Conservation (phyloP, 495 filamentous ascomycete species). For the Tuber umbilicatum region DNA sequence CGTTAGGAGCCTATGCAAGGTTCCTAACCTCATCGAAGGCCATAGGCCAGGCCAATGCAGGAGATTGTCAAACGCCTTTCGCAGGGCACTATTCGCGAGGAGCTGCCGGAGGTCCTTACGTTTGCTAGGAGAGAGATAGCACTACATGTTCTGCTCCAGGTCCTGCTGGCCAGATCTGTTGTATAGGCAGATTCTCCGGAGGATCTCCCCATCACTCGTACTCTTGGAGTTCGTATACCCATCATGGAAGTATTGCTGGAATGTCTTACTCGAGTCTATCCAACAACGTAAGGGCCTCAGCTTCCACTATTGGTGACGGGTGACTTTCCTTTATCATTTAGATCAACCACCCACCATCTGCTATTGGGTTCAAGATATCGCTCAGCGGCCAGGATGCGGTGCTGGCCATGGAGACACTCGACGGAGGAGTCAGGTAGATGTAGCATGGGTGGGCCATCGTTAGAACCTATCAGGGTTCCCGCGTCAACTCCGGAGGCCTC, state of each 20-base stretch:
- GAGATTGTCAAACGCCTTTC: constrained; percentile 13
- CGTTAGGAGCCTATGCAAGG: constrained; percentile 19
- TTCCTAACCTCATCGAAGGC: constrained; percentile 15
- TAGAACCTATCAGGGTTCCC: not conserved
- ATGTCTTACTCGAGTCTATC: not conserved
- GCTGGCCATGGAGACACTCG: constrained; percentile 15
- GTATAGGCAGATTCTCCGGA: constrained; percentile 17
- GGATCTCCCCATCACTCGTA: constrained; percentile 22
- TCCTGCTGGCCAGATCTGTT: constrained; percentile 6
- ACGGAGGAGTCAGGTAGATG: constrained; percentile 8
- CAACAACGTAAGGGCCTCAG: not conserved
- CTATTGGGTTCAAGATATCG: not conserved
- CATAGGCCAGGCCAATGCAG: constrained; percentile 13
- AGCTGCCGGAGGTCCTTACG: constrained; percentile 15
- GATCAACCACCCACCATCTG: constrained; percentile 12
- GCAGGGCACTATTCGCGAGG: not conserved
- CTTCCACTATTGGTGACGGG: not conserved
- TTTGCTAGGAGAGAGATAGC: constrained; percentile 18
- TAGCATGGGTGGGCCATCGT: not conserved
- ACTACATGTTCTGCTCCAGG: constrained; percentile 15
- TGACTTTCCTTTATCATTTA: constrained; percentile 7
- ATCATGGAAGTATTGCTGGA: constrained; percentile 5
- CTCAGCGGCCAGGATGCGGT: constrained; percentile 14
- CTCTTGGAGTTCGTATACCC: constrained; percentile 13
- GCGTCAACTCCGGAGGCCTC: not conserved